Base-by-base conservation (phyloP, 2,329 filamentous ascomycete genomes). In the Diplodia seriata region DNA sequence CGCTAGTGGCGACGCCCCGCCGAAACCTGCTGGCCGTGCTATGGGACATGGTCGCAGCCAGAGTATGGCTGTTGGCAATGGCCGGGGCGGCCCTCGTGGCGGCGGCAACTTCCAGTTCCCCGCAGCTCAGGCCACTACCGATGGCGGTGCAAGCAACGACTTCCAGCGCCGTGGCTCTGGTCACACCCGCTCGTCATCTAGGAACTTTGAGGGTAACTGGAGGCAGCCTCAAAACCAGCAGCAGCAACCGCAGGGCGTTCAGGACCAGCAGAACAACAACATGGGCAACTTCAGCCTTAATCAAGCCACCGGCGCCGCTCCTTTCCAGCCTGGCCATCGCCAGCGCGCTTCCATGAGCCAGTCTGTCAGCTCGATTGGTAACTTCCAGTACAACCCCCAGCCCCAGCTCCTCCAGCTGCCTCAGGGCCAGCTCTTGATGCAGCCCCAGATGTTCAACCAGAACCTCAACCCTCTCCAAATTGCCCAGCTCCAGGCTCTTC, bases 121-220 rank as follows among this genome's bases (percentile, higher is more conserved):
- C 61, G 80, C 84, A 54, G 81, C 84, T 62, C 80, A 81, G 73
- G 78, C 83, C 61, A 83, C 81, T 20, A 83, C 83, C 70, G 84
- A 90, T 68, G 78, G 82, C 55, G 83, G 83, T 72, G 79, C 81
- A 68, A 77, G 75, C 67, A 77, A 75, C 69, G 92, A 95, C 72
- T 91, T 93, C 76, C 85, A 89, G 73, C 90, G 92, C 70, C 91
- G 92, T 73, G 89, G 90, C 73, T 91, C 91, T 74, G 90, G 92
- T 68, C 95, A 99, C 78, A 90, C 87, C 71, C 89, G 95, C 70
- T 90, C 90, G 38, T 88, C 88, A 12, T 99, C 95, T 29, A 89
- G 95, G 71, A 99, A 98, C 81, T 98, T 98, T 76, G 95, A 99
- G 73, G 90, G 94, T 74, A 99, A 99, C 81, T 99, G 95, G 95